Percentiles rank a stretch among this genome's conserved stretches.
These are phyloP conservation scores for Chaetothyriales sp. DNA, from an alignment of 2,329 filamentous ascomycete species.

Conservation along the genomic window DNA sequence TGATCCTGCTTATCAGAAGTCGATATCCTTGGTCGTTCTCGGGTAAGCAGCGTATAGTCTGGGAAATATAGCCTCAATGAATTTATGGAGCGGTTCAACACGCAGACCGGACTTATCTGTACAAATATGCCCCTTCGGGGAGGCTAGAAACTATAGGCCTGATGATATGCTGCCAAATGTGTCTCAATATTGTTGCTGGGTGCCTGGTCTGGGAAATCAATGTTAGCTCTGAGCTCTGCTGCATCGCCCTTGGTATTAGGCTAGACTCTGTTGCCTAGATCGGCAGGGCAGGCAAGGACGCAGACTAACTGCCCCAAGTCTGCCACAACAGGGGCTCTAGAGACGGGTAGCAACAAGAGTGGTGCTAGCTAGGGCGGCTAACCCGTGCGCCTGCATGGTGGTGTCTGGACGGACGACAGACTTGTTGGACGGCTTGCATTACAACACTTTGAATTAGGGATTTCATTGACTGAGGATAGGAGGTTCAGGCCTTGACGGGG, in stretches of 20 bases:
- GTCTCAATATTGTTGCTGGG: slow-evolving; percentile 61
- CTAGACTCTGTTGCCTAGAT: slow-evolving; percentile 48
- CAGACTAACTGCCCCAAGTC: slow-evolving; percentile 58
- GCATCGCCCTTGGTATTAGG: slow-evolving; percentile 64
- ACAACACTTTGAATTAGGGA: slow-evolving; percentile 27
- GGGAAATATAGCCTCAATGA: slow-evolving; percentile 61
- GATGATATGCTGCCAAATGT: slow-evolving; percentile 78
- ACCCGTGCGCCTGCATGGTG: too few species aligned
- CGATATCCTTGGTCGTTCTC: slow-evolving; percentile 57
- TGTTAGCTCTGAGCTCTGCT: slow-evolving; percentile 41
- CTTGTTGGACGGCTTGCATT: too few species aligned
- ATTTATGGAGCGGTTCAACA: slow-evolving; percentile 52
- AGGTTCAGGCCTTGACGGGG: slow-evolving; percentile 27
- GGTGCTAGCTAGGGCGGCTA: too few species aligned
- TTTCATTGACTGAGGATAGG: slow-evolving; percentile 44
- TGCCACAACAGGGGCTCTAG: slow-evolving; percentile 32
- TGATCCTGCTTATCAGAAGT: slow-evolving; percentile 60
- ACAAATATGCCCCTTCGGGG: slow-evolving; percentile 61
- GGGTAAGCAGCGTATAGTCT: slow-evolving; percentile 64
- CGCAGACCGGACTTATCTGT: slow-evolving; percentile 73
- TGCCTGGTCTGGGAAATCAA: slow-evolving; percentile 58
- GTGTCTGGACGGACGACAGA: too few species aligned
- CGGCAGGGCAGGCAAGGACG: slow-evolving; percentile 57
- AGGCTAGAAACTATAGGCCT: slow-evolving; percentile 69
- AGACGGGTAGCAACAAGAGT: slow-evolving; percentile 30